These are phyloP conservation scores for Saturnispora mendoncae DNA, from an alignment of 805 yeast genomes.

Conservation along the genomic window DNA sequence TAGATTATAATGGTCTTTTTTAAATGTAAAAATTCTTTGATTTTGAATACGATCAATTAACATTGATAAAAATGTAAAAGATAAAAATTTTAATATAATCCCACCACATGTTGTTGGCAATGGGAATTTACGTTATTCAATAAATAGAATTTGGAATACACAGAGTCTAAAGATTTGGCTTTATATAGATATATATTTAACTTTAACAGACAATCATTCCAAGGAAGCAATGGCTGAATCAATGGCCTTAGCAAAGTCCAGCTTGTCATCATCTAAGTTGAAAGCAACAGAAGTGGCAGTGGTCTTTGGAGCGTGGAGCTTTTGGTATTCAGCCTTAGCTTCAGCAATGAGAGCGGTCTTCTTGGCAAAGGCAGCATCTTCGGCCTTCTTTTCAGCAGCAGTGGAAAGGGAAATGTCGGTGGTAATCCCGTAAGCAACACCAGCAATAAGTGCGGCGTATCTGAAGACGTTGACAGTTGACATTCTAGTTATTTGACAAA, in stretches of 20 bases:
- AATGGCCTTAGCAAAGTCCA: constrained; percentile 70
- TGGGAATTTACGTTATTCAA: background rate
- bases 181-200: no score
- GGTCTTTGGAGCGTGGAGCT: constrained; percentile 40
- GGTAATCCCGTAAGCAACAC: constrained; percentile 79
- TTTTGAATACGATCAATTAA: no score
- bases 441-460: constrained; percentile 85
- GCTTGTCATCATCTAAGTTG: constrained; percentile 82
- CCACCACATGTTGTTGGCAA: no score
- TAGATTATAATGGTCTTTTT: no score
- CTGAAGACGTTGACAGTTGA: constrained; percentile 56
- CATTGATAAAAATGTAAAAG: no score
- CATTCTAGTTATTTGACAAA: background rate
- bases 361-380: constrained; percentile 47
- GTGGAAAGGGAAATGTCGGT: constrained; percentile 66
- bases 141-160: background rate
- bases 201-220: background rate
- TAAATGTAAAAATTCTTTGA: no score
- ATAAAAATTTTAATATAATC: no score
- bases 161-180: background rate
- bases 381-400: constrained; percentile 50
- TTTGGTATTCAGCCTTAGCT: constrained; percentile 85
- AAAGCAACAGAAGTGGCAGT: constrained; percentile 38
- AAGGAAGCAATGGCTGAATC: constrained; percentile 36
- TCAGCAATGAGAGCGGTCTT: constrained; percentile 71